Percentiles rank a stretch among this genome's conserved stretches.
phyloP scores from a whole-genome alignment of 2,329 filamentous ascomycete genomes.

The Scedosporium dehoogii region DNA sequence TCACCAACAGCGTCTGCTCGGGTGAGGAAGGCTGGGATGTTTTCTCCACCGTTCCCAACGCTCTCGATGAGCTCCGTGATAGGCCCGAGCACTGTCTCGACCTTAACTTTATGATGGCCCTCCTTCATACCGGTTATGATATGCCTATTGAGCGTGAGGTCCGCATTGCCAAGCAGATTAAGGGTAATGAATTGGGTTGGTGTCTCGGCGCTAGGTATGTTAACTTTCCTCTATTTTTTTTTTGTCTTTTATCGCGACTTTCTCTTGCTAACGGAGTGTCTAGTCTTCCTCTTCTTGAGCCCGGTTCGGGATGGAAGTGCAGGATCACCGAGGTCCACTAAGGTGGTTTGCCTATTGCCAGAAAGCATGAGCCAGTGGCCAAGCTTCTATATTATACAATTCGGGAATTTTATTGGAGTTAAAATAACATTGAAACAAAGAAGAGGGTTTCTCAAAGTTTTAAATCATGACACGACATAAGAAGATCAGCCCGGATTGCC shows the following conservation, averaged over 20 bases:
- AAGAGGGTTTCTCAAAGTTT: background rate
- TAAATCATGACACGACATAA: background rate
- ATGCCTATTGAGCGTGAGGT: slow-evolving; percentile 96
- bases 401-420: background rate
- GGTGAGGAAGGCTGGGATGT: slow-evolving; percentile 70
- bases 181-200: slow-evolving; percentile 94
- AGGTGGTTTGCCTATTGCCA: slow-evolving; percentile 7
- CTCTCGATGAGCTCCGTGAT: slow-evolving; percentile 67
- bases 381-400: background rate
- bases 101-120: slow-evolving; percentile 88
- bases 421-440: background rate
- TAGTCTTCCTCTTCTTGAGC: slow-evolving; percentile 73
- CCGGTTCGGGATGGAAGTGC: slow-evolving; percentile 83
- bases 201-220: slow-evolving; percentile 89
- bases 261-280: slow-evolving; percentile 23
- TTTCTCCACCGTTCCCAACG: slow-evolving; percentile 67
- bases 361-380: slow-evolving; percentile 5
- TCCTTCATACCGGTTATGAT: slow-evolving; percentile 92
- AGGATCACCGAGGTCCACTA: slow-evolving; percentile 67
- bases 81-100: slow-evolving; percentile 90
- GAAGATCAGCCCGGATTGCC: background rate
- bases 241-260: background rate
- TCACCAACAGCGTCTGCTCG: slow-evolving; percentile 75
- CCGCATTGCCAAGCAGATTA: slow-evolving; percentile 98
- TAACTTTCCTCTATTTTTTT: background rate